Evolutionary conservation across 306 rosid genomes (phyloP), one percentile per base, ranked within the genome.

Genomic region (Cicer pinnatifidum): DNA sequence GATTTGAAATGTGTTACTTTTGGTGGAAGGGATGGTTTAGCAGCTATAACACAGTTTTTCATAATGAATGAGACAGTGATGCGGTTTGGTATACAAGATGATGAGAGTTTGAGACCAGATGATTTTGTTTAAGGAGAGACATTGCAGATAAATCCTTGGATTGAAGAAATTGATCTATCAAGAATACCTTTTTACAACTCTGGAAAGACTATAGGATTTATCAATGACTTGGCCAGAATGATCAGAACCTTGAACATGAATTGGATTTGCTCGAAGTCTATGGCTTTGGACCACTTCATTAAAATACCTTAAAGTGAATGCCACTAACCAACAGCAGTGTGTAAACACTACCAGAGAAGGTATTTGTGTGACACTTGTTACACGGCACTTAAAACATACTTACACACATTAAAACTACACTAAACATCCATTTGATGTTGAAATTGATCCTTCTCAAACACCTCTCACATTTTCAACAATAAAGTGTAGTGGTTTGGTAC

Each of bases 141-240:
- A 44, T 20, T 95, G 0, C 91, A 90, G 80, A 87, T 91, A 46
- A 91, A 95, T 86, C 99, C 97, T 82, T 95, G 96, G 97, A 86
- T 91, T 15, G 97, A 95, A 84, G 95, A 86, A 66, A 85, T 95
- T 61, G 96, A 90, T 84, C 96, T 95, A 39, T 85, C 90, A 5
- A 86, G 90, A 78, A 95, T 93, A 51, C 93, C 97, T 4, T 75
- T 91, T 20, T 92, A 91, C 37, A 90, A 67, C 77, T 87, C 90
- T 3, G 97, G 96, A 59, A 85, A 82, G 83, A 82, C 91, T n/a
- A 80, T 54, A 7, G 78, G 5, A 78, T 94, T 81, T 85, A 85
- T 69, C 89, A 87, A 63, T 88, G 96, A 77, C 58, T 95, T 41
- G 97, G 99, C 8, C 99, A 90, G 85, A 91, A 88, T 72, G 97